These are phyloP conservation scores for Gentiana straminea DNA, from an alignment of 257 asterid species.

Conservation along the genomic window DNA sequence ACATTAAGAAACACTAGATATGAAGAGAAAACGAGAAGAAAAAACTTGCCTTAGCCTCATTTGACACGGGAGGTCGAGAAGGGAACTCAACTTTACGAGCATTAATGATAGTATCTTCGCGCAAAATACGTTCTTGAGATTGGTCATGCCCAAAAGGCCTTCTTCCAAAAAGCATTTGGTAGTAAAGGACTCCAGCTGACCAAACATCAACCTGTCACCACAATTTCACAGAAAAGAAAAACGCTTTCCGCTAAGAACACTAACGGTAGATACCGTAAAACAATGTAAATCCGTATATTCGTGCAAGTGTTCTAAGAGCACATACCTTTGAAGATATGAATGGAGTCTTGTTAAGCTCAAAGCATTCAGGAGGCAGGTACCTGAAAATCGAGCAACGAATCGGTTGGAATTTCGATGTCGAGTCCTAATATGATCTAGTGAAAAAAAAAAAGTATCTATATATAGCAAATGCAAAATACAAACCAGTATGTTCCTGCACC, in stretches of 20 bases:
- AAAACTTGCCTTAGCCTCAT: conserved; percentile 78
- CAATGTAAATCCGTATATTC: too few relatives aligned
- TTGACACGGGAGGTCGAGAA: conserved; percentile 75
- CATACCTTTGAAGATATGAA: conserved; percentile 93
- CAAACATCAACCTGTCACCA: conserved; percentile 89
- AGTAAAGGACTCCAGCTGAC: conserved; percentile 88
- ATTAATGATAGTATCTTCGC: conserved; percentile 93
- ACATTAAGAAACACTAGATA: too few relatives aligned
- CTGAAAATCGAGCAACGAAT: conserved; percentile 27
- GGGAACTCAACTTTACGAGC: conserved; percentile 97
- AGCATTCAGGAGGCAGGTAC: conserved; percentile 99
- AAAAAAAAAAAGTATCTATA: not conserved
- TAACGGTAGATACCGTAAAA: too few relatives aligned
- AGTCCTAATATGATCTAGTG: not conserved
- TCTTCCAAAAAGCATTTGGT: conserved; percentile 93
- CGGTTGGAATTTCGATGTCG: not conserved
- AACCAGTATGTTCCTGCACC: conserved; percentile 99
- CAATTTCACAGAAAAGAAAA: not conserved
- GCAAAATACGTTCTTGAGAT: conserved; percentile 82
- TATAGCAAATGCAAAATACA: conserved; percentile 16
- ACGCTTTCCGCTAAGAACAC: not conserved
- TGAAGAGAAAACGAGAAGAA: not conserved
- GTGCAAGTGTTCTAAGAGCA: not conserved
- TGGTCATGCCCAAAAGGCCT: conserved; percentile 99
- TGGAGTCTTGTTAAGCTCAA: conserved; percentile 93